phyloP scores from a whole-genome alignment of 208 protist species.

The Cochliopodium minus region DNA sequence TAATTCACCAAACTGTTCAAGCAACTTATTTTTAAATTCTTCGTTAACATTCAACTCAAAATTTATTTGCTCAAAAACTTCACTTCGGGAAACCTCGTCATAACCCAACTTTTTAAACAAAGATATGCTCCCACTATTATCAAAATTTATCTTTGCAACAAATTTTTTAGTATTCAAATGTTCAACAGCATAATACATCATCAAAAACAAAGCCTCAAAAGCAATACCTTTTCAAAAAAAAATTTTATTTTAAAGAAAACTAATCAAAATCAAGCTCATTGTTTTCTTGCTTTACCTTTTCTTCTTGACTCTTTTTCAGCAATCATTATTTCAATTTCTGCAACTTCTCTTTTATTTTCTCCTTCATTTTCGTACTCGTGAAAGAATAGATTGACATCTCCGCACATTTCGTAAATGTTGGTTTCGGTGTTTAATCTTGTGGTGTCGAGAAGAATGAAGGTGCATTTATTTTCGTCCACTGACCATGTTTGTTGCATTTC shows the following conservation, averaged over 20 bases:
- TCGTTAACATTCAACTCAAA: too few species aligned
- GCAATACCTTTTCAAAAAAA: constrained; percentile 52
- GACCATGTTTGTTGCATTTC: constrained; percentile 62
- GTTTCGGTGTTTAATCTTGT: background rate
- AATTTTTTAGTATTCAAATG: constrained; percentile 43
- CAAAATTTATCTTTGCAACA: constrained; percentile 72
- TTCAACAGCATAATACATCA: constrained; percentile 56
- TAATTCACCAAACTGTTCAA: too few species aligned
- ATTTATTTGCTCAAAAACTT: too few species aligned
- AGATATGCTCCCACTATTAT: too few species aligned
- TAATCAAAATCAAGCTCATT: too few species aligned
- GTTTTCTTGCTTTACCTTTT: too few species aligned
- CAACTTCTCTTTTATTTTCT: constrained; percentile 7
- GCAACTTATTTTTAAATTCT: too few species aligned
- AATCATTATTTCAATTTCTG: constrained; percentile 70
- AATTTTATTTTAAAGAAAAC: too few species aligned
- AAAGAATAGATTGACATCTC: constrained; percentile 68
- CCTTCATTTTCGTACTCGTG: constrained; percentile 16
- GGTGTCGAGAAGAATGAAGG: constrained; percentile 57
- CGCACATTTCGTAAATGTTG: constrained; percentile 37
- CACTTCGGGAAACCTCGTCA: too few species aligned
- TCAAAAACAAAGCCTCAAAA: constrained; percentile 40
- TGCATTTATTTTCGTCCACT: constrained; percentile 51
- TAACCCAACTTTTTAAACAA: too few species aligned
- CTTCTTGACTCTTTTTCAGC: constrained; percentile 43